phyloP scores from a whole-genome alignment of 495 filamentous ascomycete species.

The Staphylotrichum tortipilum region DNA sequence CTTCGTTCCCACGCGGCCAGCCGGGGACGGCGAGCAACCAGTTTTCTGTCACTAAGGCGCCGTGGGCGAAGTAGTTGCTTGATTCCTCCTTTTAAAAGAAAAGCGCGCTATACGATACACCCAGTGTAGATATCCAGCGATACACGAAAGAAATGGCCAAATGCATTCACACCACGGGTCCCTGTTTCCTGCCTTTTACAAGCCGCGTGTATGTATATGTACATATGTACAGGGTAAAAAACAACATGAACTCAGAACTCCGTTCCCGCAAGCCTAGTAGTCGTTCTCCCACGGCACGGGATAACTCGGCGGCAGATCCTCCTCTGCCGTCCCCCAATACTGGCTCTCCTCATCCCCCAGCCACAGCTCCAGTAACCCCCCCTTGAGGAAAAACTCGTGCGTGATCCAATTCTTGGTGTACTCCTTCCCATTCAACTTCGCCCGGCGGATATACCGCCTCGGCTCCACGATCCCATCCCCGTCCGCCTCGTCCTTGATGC shows the following conservation, averaged over 20 bases:
- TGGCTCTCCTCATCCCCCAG: conserved; percentile 55
- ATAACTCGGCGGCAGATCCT: conserved; percentile 57
- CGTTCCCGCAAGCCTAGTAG: too few species aligned
- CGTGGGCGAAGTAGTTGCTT: conserved; percentile 17
- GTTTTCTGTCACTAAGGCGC: conserved; percentile 27
- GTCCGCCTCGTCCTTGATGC: conserved; percentile 47
- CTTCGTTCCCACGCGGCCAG: conserved; percentile 15
- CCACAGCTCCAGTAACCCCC: conserved; percentile 54
- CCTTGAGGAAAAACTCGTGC: conserved; percentile 63
- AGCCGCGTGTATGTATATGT: background rate
- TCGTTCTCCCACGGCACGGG: conserved; percentile 3
- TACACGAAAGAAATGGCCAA: too few species aligned
- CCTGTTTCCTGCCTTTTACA: too few species aligned
- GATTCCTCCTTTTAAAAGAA: background rate
- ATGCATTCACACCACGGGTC: too few species aligned
- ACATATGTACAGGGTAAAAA: too few species aligned
- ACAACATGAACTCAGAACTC: too few species aligned
- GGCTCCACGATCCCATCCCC: conserved; percentile 39
- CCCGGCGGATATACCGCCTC: conserved; percentile 62
- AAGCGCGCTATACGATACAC: too few species aligned
- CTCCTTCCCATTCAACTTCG: conserved; percentile 51
- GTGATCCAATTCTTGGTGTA: conserved; percentile 65
- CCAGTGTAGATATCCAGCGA: too few species aligned
- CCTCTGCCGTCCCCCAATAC: conserved; percentile 54
- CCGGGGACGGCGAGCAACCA: conserved; percentile 23